A percentile compares a stretch with the other conserved stretches of the same genome.
Evolutionary conservation across 2,329 filamentous ascomycete species (phyloP).

Genomic region (Penicillium sp.): DNA sequence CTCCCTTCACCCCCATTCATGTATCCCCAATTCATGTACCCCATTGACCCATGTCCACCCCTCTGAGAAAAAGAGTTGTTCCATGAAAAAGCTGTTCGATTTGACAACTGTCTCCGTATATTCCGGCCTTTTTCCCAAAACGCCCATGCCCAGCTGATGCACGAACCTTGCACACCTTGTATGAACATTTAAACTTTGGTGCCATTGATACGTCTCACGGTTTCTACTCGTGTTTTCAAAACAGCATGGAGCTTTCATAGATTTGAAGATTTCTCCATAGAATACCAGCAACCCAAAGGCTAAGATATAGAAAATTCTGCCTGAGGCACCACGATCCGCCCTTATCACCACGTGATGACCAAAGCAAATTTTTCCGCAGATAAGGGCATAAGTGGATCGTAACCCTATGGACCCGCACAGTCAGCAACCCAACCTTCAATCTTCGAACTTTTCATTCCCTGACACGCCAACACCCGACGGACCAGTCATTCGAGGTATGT

Average conservation of each 20-base stretch:
- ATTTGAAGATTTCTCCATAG: neutral
- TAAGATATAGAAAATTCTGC: neutral
- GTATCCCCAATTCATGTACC: slow-evolving; percentile 30
- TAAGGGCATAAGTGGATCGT: slow-evolving; percentile 26
- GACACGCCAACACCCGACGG: slow-evolving; percentile 29
- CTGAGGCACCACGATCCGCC: neutral
- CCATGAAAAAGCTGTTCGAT: slow-evolving; percentile 31
- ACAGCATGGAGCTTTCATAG: neutral
- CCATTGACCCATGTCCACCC: slow-evolving; percentile 17
- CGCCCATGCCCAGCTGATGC: slow-evolving; percentile 2
- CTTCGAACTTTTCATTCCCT: slow-evolving; percentile 18
- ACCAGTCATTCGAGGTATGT: slow-evolving; percentile 46
- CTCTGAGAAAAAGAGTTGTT: slow-evolving; percentile 32
- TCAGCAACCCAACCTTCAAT: slow-evolving; percentile 23
- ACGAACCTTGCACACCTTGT: slow-evolving; percentile 7
- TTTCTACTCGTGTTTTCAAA: neutral
- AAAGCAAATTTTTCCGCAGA: slow-evolving; percentile 1
- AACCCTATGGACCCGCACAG: slow-evolving; percentile 37
- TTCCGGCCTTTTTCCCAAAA: slow-evolving; percentile 2
- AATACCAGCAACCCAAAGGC: no score
- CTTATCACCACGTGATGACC: slow-evolving; percentile 24
- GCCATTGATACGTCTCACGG: neutral
- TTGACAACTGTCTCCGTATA: slow-evolving; percentile 21
- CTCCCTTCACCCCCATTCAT: slow-evolving; percentile 38
- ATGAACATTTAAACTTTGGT: slow-evolving; percentile 6